A percentile compares a stretch with the other conserved stretches of the same genome.
Evolutionary conservation across 495 filamentous ascomycete genomes (phyloP).

Genomic region (Penicillium lagena): DNA sequence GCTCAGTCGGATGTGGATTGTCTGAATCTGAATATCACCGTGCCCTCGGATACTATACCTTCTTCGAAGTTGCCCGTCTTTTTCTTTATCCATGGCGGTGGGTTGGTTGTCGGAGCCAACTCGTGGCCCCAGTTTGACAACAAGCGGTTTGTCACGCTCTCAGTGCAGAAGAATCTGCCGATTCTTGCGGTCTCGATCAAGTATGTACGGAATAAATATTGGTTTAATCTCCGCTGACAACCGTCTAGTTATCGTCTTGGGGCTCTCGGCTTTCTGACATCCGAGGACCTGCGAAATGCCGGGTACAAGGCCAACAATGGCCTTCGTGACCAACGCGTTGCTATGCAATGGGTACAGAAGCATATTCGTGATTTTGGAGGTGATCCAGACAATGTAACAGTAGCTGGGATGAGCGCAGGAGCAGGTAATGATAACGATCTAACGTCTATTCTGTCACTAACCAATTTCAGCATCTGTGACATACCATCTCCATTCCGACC

Average conservation of each 20-base stretch:
- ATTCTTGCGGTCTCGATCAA: conserved; percentile 40
- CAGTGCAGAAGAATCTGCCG: conserved; percentile 30
- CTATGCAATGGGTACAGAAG: conserved; percentile 29
- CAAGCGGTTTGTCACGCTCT: conserved; percentile 30
- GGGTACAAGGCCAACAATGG: conserved; percentile 30
- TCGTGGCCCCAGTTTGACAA: conserved; percentile 38
- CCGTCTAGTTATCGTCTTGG: conserved; percentile 36
- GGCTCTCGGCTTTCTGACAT: conserved; percentile 44
- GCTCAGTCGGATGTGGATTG: conserved; percentile 29
- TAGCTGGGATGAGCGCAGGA: conserved; percentile 62
- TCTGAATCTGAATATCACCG: conserved; percentile 37
- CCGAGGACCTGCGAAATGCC: conserved; percentile 23
- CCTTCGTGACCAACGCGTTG: conserved; percentile 26
- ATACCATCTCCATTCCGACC: conserved; percentile 30
- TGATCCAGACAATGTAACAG: conserved; percentile 57
- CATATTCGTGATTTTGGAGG: conserved; percentile 53
- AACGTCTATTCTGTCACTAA: background rate
- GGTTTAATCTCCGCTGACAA: background rate
- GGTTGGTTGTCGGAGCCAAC: conserved; percentile 30
- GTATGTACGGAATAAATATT: conserved; percentile 6
- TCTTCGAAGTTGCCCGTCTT: conserved; percentile 35
- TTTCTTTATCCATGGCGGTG: conserved; percentile 41
- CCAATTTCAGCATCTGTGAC: conserved; percentile 21
- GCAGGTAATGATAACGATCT: conserved; percentile 26
- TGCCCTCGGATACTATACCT: conserved; percentile 21